These are phyloP conservation scores for Magnaporthales sp. DNA, from an alignment of 2,329 filamentous ascomycete species.

Conservation along the genomic window DNA sequence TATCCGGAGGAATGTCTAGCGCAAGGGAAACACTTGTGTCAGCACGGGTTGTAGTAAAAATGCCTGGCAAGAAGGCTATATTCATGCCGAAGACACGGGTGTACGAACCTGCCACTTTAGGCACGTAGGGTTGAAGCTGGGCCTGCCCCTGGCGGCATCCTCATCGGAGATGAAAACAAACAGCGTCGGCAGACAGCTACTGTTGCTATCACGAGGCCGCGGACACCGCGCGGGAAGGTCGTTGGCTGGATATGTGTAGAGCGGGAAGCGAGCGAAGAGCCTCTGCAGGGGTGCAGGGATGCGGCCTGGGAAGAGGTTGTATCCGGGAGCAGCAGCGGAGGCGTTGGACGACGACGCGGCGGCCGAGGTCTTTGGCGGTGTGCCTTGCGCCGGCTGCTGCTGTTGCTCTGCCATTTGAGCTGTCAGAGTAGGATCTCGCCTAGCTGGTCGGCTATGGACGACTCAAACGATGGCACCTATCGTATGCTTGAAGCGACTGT, in stretches of 20 bases:
- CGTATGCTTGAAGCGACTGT: neutral
- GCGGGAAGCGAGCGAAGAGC: constrained; percentile 78
- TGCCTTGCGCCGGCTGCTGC: neutral
- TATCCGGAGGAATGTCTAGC: constrained; percentile 74
- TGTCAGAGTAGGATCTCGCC: neutral
- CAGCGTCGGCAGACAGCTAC: constrained; percentile 41
- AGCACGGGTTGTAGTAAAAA: neutral
- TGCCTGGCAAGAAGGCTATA: too few species aligned
- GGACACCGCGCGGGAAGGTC: constrained; percentile 58
- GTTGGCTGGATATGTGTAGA: constrained; percentile 67
- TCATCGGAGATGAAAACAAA: constrained; percentile 66
- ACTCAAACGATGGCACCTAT: neutral
- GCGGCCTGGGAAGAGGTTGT: constrained; percentile 30
- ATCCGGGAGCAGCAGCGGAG: constrained; percentile 13
- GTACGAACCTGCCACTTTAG: constrained; percentile 87
- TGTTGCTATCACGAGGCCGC: constrained; percentile 13
- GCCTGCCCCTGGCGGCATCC: constrained; percentile 51
- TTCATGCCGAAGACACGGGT: neutral
- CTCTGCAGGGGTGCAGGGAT: constrained; percentile 69
- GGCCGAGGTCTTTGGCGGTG: neutral
- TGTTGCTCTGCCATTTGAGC: neutral
- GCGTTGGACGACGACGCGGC: neutral
- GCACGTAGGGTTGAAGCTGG: constrained; percentile 87
- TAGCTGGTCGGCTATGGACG: neutral
- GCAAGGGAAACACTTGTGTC: constrained; percentile 1